Conservation (phyloP, 2,329 filamentous ascomycete species). For the Stachybotrys elegans region DNA sequence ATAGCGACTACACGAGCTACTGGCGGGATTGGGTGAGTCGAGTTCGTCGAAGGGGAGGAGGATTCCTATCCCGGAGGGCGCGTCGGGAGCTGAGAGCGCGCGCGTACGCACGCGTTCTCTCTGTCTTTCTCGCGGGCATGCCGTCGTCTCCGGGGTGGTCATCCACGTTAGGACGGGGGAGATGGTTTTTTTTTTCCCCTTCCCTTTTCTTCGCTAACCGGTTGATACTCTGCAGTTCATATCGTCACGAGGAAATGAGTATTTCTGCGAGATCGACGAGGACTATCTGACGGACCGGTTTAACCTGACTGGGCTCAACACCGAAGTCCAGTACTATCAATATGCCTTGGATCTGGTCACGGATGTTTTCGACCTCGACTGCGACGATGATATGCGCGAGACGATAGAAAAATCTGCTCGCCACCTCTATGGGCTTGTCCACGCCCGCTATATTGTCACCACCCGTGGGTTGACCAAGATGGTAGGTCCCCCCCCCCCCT, state of each 20-base stretch:
- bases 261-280: conserved; percentile 99
- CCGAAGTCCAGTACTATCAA: conserved; percentile 97
- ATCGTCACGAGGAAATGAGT: conserved; percentile 94
- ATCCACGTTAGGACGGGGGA: no score
- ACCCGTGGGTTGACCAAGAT: conserved; percentile 92
- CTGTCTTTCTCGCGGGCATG: no score
- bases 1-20: conserved; percentile 98
- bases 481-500: conserved; percentile 48
- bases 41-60: not conserved
- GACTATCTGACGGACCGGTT: conserved; percentile 98
- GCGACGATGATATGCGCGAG: conserved; percentile 96
- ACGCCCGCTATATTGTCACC: conserved; percentile 94
- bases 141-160: no score
- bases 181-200: no score
- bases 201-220: no score
- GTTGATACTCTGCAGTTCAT: conserved; percentile 97
- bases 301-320: conserved; percentile 95
- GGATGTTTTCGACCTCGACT: conserved; percentile 97
- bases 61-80: no score
- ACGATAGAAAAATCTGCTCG: conserved; percentile 96
- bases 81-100: conserved; percentile 12
- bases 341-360: conserved; percentile 97
- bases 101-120: not conserved
- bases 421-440: conserved; percentile 92
- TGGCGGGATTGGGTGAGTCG: conserved; percentile 96